phyloP scores from a whole-genome alignment of 805 yeast species.

The Ogataea paradorogensis region DNA sequence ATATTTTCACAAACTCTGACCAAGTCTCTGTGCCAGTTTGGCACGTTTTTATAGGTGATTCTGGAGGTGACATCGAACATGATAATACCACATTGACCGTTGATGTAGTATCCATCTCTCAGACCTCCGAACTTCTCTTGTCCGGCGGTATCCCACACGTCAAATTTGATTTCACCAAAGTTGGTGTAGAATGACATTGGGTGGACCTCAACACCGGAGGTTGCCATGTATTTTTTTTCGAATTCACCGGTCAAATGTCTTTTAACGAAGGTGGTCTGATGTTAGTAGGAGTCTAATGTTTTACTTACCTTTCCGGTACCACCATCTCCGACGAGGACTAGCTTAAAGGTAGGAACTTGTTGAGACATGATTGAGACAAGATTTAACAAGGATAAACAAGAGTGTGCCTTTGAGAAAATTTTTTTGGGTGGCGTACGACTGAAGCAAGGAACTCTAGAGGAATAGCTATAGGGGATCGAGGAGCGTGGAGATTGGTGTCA shows the following conservation, averaged over 20 bases:
- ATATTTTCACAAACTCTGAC: slow-evolving; percentile 99
- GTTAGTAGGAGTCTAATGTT: slow-evolving; percentile 7
- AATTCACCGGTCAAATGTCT: slow-evolving; percentile 99
- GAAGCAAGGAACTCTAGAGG: background rate
- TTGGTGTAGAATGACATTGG: slow-evolving; percentile 98
- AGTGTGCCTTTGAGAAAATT: slow-evolving; percentile 8
- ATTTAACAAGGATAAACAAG: background rate
- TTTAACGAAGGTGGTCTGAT: slow-evolving; percentile 93
- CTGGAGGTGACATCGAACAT: slow-evolving; percentile 99
- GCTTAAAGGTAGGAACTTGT: slow-evolving; percentile 94
- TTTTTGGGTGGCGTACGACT: slow-evolving; percentile 6
- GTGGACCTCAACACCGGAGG: slow-evolving; percentile 99
- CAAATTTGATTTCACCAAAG: slow-evolving; percentile 97
- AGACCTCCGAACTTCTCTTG: slow-evolving; percentile 99
- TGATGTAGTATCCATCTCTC: slow-evolving; percentile 99
- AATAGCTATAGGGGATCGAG: background rate
- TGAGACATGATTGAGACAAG: slow-evolving; percentile 26
- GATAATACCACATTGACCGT: slow-evolving; percentile 99
- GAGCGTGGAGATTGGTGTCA: too few relatives aligned
- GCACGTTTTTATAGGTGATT: slow-evolving; percentile 99
- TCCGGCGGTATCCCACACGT: slow-evolving; percentile 99
- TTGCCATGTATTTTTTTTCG: slow-evolving; percentile 98
- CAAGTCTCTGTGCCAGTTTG: slow-evolving; percentile 99
- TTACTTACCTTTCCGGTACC: slow-evolving; percentile 93
- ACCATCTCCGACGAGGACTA: slow-evolving; percentile 99